phyloP scores from a whole-genome alignment of 2,329 filamentous ascomycete species.

The Spiromastix sp. region DNA sequence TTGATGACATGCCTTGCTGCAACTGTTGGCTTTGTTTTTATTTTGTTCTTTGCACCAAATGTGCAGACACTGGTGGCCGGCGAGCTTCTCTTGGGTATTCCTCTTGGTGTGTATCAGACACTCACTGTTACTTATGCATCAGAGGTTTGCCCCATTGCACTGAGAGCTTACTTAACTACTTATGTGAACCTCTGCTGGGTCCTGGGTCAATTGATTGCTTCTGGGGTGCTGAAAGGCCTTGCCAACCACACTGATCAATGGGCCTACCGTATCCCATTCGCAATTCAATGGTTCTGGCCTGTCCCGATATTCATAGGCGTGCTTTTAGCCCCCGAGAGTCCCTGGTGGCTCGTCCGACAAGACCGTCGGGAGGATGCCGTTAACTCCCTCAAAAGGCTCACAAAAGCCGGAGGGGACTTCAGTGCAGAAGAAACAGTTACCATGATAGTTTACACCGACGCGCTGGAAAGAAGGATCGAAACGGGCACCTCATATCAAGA shows the following conservation, averaged over 20 bases:
- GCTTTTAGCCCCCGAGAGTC: constrained; percentile 38
- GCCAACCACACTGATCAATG: constrained; percentile 36
- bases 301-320: constrained; percentile 39
- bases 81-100: constrained; percentile 42
- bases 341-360: constrained; percentile 34
- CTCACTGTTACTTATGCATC: constrained; percentile 37
- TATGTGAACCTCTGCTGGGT: constrained; percentile 39
- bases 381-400: constrained; percentile 17
- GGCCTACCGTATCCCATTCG: constrained; percentile 43
- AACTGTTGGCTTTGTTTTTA: constrained; percentile 38
- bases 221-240: constrained; percentile 41
- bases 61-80: constrained; percentile 38
- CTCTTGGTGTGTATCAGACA: constrained; percentile 43
- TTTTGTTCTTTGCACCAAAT: constrained; percentile 42
- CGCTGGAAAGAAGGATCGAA: constrained; percentile 15
- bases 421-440: constrained; percentile 70
- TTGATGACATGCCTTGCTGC: constrained; percentile 17
- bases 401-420: neutral
- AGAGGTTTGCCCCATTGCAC: constrained; percentile 35
- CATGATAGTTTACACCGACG: constrained; percentile 49
- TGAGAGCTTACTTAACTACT: constrained; percentile 36
- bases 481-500: constrained; percentile 17
- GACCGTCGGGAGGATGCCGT: constrained; percentile 37
- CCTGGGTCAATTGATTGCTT: constrained; percentile 40
- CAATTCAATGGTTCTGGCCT: constrained; percentile 45